A percentile compares a stretch with the other conserved stretches of the same genome.
Conservation (phyloP, 108 stramenopile genomes). For the Nitzschia palea region DNA sequence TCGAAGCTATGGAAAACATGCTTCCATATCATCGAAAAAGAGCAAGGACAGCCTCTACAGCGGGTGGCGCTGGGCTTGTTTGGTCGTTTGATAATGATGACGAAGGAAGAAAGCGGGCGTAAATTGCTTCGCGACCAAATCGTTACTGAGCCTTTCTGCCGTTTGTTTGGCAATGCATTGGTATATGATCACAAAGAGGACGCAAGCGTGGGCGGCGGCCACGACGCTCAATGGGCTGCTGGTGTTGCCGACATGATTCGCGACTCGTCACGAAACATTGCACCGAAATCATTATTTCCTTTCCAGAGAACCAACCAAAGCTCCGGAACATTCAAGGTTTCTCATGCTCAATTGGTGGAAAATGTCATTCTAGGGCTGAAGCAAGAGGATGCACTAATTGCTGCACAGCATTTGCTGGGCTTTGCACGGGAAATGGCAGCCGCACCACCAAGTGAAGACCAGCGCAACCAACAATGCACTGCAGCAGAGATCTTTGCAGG, state of each 20-base stretch:
- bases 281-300: slow-evolving; percentile 73
- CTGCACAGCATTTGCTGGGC: slow-evolving; percentile 49
- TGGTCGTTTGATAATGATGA: slow-evolving; percentile 61
- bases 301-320: slow-evolving; percentile 79
- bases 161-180: slow-evolving; percentile 66
- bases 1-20: slow-evolving; percentile 60
- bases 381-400: slow-evolving; percentile 27
- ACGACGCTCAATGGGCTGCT: slow-evolving; percentile 82
- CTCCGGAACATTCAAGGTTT: slow-evolving; percentile 73
- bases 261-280: slow-evolving; percentile 73
- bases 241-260: slow-evolving; percentile 86
- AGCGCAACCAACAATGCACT: slow-evolving; percentile 78
- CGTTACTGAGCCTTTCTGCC: slow-evolving; percentile 53
- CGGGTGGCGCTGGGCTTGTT: slow-evolving; percentile 80
- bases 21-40: slow-evolving; percentile 69
- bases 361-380: slow-evolving; percentile 52
- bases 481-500: slow-evolving; percentile 88
- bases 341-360: slow-evolving; percentile 75
- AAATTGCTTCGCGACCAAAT: slow-evolving; percentile 41
- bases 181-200: slow-evolving; percentile 87
- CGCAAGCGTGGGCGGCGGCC: slow-evolving; percentile 79
- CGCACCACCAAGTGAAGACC: slow-evolving; percentile 87
- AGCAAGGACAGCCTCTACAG: slow-evolving; percentile 82
- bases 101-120: slow-evolving; percentile 12
- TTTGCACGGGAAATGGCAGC: slow-evolving; percentile 67